Evolutionary conservation across 345 rosid genomes (phyloP).

Genomic region (Pistacia vera): DNA sequence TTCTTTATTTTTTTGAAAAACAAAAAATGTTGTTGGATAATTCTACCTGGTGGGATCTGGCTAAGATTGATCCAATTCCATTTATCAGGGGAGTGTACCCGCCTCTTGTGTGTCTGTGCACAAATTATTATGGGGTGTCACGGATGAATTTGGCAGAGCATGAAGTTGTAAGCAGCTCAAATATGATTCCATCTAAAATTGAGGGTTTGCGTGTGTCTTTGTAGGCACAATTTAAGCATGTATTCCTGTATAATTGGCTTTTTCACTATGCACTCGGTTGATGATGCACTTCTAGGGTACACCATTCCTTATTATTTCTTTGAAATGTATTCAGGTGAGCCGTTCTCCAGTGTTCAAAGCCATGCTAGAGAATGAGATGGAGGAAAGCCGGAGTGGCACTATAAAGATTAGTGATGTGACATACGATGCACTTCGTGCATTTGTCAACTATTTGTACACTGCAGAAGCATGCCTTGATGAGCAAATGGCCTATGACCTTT

Average conservation of each 20-base stretch:
- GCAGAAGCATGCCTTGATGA: conserved; percentile 84
- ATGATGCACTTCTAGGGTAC: not conserved
- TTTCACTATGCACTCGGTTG: not conserved
- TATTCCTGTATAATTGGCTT: not conserved
- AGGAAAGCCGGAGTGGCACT: conserved; percentile 80
- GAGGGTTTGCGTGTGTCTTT: not conserved
- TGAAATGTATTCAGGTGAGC: conserved; percentile 42
- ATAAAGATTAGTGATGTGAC: conserved; percentile 74
- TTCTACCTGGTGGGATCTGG: not conserved
- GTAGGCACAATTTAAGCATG: not conserved
- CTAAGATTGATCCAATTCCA: not conserved
- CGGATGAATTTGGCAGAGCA: not conserved
- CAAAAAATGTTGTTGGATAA: not conserved
- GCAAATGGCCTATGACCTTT: conserved; percentile 77
- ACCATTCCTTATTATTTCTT: not conserved
- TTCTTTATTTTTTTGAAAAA: no score
- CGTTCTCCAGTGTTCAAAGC: conserved; percentile 89
- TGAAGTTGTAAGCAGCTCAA: not conserved
- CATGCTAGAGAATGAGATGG: conserved; percentile 89
- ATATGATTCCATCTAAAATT: not conserved
- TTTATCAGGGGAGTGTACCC: not conserved
- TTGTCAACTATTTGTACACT: conserved; percentile 69
- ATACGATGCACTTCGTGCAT: conserved; percentile 64
- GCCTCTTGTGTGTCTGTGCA: no score
- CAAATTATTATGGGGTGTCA: not conserved